Evolutionary conservation across 164 flowering plant species (phyloP).

Genomic region (Vitis riparia): DNA sequence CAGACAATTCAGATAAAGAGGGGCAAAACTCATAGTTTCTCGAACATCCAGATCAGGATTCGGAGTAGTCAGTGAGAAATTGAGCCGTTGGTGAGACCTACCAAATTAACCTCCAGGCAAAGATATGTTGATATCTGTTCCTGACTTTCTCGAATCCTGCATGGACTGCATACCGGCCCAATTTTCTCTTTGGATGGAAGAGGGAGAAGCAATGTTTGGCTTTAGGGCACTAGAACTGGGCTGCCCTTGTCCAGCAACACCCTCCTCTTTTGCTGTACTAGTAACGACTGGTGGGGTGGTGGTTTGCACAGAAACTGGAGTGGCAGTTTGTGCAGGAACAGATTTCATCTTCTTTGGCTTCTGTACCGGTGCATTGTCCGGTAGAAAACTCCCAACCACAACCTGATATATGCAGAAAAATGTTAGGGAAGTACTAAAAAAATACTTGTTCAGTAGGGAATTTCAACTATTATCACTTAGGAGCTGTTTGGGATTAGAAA

Average conservation of each 20-base stretch:
- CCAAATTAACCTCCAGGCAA: conserved; percentile 24
- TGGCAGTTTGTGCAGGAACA: conserved; percentile 7
- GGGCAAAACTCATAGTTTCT: not conserved
- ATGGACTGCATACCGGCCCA: conserved; percentile 20
- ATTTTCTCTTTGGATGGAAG: conserved; percentile 22
- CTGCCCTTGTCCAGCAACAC: not conserved
- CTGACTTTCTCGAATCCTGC: conserved; percentile 20
- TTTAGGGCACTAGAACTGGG: conserved; percentile 12
- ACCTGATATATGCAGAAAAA: conserved; percentile 16
- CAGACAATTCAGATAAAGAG: not conserved
- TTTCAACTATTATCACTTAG: not conserved
- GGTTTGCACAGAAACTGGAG: not conserved
- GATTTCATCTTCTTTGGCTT: conserved; percentile 24
- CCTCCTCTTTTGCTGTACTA: conserved; percentile 10
- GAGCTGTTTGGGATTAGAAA: too few species aligned
- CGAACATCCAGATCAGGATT: not conserved
- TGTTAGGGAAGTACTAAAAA: not conserved
- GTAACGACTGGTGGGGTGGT: not conserved
- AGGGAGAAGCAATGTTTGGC: conserved; percentile 5
- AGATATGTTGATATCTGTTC: conserved; percentile 38
- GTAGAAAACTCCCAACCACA: conserved; percentile 37
- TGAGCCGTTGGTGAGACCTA: not conserved
- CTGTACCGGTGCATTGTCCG: conserved; percentile 18
- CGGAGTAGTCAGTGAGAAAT: conserved; percentile 1
- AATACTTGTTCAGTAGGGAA: not conserved